phyloP scores from a whole-genome alignment of 768 basidiomycete genomes.

The Lentinula guzmanii region DNA sequence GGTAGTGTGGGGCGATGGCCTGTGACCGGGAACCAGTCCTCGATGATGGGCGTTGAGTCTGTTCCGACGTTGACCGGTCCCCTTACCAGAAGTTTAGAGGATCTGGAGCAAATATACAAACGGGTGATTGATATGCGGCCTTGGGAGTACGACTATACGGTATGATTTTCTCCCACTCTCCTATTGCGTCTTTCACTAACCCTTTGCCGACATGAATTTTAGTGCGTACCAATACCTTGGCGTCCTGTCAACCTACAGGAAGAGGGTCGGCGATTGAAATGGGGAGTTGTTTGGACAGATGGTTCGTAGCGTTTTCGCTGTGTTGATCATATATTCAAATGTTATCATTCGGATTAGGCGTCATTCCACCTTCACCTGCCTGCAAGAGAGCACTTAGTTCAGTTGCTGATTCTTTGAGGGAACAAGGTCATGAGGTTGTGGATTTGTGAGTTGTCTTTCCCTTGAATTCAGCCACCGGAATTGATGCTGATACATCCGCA shows the following conservation, averaged over 20 bases:
- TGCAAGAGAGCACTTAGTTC: constrained; percentile 49
- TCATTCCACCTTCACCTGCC: constrained; percentile 57
- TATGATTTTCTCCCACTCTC: constrained; percentile 21
- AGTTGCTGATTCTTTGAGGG: constrained; percentile 46
- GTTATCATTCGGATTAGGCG: constrained; percentile 28
- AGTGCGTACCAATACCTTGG: constrained; percentile 51
- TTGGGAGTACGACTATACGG: constrained; percentile 63
- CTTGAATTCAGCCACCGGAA: background rate
- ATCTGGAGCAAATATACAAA: constrained; percentile 63
- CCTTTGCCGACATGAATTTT: background rate
- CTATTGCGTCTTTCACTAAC: constrained; percentile 18
- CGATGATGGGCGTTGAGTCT: constrained; percentile 52
- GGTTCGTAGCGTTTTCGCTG: constrained; percentile 27
- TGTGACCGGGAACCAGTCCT: constrained; percentile 37
- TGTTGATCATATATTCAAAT: background rate
- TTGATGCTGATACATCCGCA: constrained; percentile 6
- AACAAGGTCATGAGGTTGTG: constrained; percentile 59
- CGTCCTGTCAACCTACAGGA: constrained; percentile 37
- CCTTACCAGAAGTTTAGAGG: constrained; percentile 55
- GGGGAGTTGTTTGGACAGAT: constrained; percentile 62
- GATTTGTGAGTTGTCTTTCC: constrained; percentile 39
- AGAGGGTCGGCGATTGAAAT: constrained; percentile 48
- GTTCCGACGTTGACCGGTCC: constrained; percentile 50
- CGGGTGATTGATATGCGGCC: constrained; percentile 54
- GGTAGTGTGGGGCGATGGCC: constrained; percentile 55